These are phyloP conservation scores for Lipomyces orientalis DNA, from an alignment of 805 yeast genomes.

Conservation along the genomic window DNA sequence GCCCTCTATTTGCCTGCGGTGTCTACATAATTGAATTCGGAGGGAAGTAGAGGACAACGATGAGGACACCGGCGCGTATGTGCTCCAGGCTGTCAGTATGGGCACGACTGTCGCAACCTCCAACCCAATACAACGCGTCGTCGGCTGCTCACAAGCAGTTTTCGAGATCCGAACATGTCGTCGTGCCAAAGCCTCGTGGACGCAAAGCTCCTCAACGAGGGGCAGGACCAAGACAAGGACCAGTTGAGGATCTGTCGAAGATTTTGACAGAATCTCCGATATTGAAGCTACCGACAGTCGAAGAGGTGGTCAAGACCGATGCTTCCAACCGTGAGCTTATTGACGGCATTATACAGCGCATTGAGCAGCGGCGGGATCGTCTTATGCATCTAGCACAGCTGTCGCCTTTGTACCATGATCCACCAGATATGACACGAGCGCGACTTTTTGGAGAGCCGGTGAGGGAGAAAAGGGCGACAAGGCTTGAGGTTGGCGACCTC, in stretches of 20 bases:
- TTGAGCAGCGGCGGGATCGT: conserved; percentile 17
- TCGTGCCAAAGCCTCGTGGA: background rate
- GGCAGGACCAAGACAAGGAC: background rate
- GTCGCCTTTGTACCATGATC: conserved; percentile 15
- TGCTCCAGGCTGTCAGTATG: background rate
- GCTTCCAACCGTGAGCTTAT: background rate
- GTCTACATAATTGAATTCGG: background rate
- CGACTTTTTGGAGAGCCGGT: background rate
- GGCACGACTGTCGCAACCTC: background rate
- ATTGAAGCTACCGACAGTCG: conserved; percentile 1
- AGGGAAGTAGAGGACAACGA: background rate
- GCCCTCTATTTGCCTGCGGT: background rate
- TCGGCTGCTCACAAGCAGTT: background rate
- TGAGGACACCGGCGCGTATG: background rate
- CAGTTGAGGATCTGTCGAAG: conserved; percentile 1
- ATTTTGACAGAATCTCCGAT: background rate
- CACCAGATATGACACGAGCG: conserved; percentile 1
- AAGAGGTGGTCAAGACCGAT: conserved; percentile 1
- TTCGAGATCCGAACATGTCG: background rate
- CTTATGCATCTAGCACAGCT: conserved; percentile 16
- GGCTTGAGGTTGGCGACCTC: conserved; percentile 13
- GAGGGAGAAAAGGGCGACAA: background rate
- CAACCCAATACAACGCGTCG: background rate
- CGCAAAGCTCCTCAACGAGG: background rate
- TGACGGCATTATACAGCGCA: conserved; percentile 16